Evolutionary conservation across 306 rosid species (phyloP).

Genomic region (Rosa multiflora): DNA sequence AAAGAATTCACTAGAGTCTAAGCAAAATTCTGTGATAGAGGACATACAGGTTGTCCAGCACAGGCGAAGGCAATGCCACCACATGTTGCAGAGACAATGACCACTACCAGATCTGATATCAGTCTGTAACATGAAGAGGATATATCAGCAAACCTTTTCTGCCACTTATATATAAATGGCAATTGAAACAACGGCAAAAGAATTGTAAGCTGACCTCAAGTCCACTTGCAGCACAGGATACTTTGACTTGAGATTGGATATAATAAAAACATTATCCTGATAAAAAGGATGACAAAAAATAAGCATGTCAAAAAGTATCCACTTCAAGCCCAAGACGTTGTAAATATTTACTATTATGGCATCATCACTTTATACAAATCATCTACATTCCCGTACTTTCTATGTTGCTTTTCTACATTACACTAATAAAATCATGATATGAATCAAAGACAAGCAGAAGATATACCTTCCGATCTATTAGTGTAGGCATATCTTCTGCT

Average conservation of each 20-base stretch:
- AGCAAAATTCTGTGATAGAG: constrained; percentile 26
- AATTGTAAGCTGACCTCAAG: constrained; percentile 52
- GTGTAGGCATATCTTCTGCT: constrained; percentile 87
- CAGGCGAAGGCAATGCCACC: constrained; percentile 99
- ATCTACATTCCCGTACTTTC: not conserved
- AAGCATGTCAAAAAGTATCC: constrained; percentile 4
- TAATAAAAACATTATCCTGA: constrained; percentile 91
- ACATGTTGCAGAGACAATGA: constrained; percentile 96
- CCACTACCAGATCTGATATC: constrained; percentile 93
- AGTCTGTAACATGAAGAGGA: constrained; percentile 51
- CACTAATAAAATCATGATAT: not conserved
- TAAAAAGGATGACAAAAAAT: not conserved
- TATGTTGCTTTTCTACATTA: not conserved
- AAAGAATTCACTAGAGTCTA: not conserved
- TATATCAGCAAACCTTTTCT: constrained; percentile 33
- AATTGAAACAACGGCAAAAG: constrained; percentile 11
- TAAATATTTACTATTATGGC: not conserved
- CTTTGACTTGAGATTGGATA: constrained; percentile 89
- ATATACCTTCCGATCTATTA: constrained; percentile 84
- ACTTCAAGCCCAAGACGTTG: not conserved
- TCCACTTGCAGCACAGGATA: constrained; percentile 92
- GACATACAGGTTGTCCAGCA: constrained; percentile 95
- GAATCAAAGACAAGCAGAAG: constrained; percentile 21
- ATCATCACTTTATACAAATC: not conserved
- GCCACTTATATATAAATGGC: constrained; percentile 23